Conservation (phyloP, 345 rosid species). For the Citropsis articulata region DNA sequence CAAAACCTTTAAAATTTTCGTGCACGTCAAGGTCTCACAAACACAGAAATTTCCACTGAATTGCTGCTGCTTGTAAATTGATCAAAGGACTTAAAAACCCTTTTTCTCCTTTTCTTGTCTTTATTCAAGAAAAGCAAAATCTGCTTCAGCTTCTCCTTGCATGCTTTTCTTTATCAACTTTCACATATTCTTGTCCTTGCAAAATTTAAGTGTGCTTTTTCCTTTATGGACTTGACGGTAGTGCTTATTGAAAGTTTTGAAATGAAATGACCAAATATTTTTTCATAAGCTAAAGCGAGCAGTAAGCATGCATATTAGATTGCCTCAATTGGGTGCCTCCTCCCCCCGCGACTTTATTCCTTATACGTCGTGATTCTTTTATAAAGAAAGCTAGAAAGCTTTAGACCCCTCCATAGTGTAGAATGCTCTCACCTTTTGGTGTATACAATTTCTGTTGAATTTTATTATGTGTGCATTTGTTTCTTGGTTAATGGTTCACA, state of each 20-base stretch:
- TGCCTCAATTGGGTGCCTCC: no score
- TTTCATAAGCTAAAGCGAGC: no score
- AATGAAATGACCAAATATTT: no score
- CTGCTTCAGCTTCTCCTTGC: background rate
- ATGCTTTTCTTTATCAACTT: background rate
- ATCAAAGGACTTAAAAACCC: no score
- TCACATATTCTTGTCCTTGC: background rate
- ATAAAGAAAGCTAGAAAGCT: background rate
- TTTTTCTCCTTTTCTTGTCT: background rate
- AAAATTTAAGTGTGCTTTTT: background rate
- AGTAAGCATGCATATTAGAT: no score
- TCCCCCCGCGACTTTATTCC: background rate
- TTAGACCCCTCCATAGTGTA: background rate
- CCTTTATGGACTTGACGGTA: constrained; percentile 1
- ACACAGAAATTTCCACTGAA: background rate
- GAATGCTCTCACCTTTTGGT: no score
- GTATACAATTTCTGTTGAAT: no score
- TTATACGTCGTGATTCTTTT: background rate
- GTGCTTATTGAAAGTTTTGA: no score
- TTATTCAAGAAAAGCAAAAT: background rate
- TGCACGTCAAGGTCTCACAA: background rate
- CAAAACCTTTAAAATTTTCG: background rate
- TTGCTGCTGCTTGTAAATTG: background rate
- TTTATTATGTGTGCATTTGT: no score
- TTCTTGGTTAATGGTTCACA: no score